These are phyloP conservation scores for Neonectria faginata DNA, from an alignment of 2,329 filamentous ascomycete species.

Conservation along the genomic window DNA sequence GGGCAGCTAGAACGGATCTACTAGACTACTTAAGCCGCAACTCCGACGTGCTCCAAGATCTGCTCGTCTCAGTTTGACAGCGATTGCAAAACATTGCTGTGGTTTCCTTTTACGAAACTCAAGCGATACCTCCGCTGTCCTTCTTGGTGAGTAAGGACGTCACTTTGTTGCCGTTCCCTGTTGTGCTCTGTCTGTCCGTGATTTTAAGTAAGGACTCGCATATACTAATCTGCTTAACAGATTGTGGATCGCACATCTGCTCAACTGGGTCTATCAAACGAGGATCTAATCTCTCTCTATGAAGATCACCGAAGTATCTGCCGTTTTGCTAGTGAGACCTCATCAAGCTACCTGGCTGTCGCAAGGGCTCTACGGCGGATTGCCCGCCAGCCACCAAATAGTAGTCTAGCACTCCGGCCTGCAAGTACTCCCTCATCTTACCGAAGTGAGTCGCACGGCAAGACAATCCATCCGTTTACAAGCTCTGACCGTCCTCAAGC, in stretches of 20 bases:
- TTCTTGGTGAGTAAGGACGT: too few relatives aligned
- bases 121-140: background rate
- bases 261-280: too few relatives aligned
- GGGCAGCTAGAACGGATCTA: slow-evolving; percentile 38
- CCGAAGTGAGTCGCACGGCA: background rate
- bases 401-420: background rate
- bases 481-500: slow-evolving; percentile 37
- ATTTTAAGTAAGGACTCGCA: too few relatives aligned
- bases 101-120: slow-evolving; percentile 40
- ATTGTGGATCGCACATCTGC: too few relatives aligned
- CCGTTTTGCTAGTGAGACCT: slow-evolving; percentile 36
- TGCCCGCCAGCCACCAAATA: slow-evolving; percentile 9
- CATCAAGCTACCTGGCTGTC: slow-evolving; percentile 36
- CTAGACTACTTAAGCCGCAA: slow-evolving; percentile 32
- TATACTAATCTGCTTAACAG: too few relatives aligned
- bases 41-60: slow-evolving; percentile 33
- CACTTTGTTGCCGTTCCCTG: too few relatives aligned
- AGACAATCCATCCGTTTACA: background rate
- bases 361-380: slow-evolving; percentile 35
- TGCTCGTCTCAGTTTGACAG: slow-evolving; percentile 32
- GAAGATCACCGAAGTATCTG: slow-evolving; percentile 45
- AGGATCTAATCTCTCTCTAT: slow-evolving; percentile 36
- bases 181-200: too few relatives aligned
- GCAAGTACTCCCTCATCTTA: slow-evolving; percentile 3
- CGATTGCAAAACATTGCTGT: slow-evolving; percentile 33